Conservation (phyloP, 148 eudicot species). For the Linanthus parryae region DNA sequence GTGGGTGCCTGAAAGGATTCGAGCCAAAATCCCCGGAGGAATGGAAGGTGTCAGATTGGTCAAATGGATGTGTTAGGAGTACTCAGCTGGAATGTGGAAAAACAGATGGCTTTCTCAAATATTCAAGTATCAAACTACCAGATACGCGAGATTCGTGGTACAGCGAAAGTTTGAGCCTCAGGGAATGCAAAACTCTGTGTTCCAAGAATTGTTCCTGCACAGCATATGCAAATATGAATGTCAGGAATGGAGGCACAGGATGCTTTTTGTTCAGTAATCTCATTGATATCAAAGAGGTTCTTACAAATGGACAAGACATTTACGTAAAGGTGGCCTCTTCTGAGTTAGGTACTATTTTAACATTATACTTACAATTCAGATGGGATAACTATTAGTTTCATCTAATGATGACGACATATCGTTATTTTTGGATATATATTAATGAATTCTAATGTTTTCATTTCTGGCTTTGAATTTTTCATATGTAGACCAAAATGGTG, state of each 20-base stretch:
- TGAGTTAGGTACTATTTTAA: slow-evolving; percentile 35
- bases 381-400: too few species aligned
- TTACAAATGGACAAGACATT: slow-evolving; percentile 33
- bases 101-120: slow-evolving; percentile 34
- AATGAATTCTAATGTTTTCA: too few species aligned
- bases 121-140: slow-evolving; percentile 29
- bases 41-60: slow-evolving; percentile 30
- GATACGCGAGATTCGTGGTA: slow-evolving; percentile 25
- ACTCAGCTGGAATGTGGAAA: slow-evolving; percentile 24
- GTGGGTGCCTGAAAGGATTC: slow-evolving; percentile 39
- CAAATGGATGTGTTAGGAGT: slow-evolving; percentile 33
- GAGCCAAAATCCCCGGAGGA: slow-evolving; percentile 27
- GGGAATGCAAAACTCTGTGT: slow-evolving; percentile 27
- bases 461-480: too few species aligned
- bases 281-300: slow-evolving; percentile 28
- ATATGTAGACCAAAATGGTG: too few species aligned
- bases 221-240: too few species aligned
- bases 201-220: slow-evolving; percentile 38
- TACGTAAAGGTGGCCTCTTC: slow-evolving; percentile 30
- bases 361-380: too few species aligned
- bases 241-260: slow-evolving; percentile 29
- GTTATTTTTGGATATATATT: too few species aligned
- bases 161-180: slow-evolving; percentile 13
- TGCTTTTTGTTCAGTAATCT: slow-evolving; percentile 29
- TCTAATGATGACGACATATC: too few species aligned